These are phyloP conservation scores for Sclerotinia spermophila DNA, from an alignment of 2,329 filamentous ascomycete genomes.

Conservation along the genomic window DNA sequence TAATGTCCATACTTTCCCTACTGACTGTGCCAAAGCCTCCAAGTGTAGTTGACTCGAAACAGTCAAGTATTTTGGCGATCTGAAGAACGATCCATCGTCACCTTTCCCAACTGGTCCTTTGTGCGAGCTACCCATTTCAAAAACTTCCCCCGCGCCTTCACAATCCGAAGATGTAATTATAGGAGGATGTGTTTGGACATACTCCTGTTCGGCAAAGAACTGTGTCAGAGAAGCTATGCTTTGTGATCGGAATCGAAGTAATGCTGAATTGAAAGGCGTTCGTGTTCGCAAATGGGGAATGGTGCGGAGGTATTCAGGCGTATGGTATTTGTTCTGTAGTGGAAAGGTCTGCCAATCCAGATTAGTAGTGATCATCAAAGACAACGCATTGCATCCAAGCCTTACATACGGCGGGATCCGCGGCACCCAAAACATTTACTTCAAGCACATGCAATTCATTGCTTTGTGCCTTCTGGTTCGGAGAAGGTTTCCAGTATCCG, in stretches of 20 bases:
- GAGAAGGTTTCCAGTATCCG: conserved; percentile 72
- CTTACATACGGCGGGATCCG: conserved; percentile 70
- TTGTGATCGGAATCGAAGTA: conserved; percentile 80
- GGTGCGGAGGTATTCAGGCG: conserved; percentile 79
- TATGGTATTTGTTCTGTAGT: conserved; percentile 95
- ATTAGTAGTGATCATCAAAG: conserved; percentile 23
- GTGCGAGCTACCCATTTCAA: conserved; percentile 52
- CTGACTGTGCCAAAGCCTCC: conserved; percentile 82
- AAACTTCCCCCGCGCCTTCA: conserved; percentile 93
- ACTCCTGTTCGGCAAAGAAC: conserved; percentile 70
- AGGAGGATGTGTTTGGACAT: conserved; percentile 84
- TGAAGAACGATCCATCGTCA: conserved; percentile 65
- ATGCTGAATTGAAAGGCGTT: conserved; percentile 72
- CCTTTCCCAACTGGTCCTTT: conserved; percentile 33
- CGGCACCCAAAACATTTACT: conserved; percentile 69
- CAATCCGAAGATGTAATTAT: conserved; percentile 96
- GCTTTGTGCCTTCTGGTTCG: conserved; percentile 61
- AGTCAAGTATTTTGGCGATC: conserved; percentile 84
- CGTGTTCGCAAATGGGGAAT: conserved; percentile 84
- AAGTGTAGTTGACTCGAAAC: conserved; percentile 94
- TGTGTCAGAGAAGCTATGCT: conserved; percentile 67
- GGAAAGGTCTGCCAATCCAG: conserved; percentile 66
- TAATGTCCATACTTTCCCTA: conserved; percentile 89
- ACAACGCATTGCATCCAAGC: conserved; percentile 8
- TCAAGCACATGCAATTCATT: conserved; percentile 75